Evolutionary conservation across 1,139 yeast genomes (phyloP).

Genomic region (Yamadazyma mexicana): DNA sequence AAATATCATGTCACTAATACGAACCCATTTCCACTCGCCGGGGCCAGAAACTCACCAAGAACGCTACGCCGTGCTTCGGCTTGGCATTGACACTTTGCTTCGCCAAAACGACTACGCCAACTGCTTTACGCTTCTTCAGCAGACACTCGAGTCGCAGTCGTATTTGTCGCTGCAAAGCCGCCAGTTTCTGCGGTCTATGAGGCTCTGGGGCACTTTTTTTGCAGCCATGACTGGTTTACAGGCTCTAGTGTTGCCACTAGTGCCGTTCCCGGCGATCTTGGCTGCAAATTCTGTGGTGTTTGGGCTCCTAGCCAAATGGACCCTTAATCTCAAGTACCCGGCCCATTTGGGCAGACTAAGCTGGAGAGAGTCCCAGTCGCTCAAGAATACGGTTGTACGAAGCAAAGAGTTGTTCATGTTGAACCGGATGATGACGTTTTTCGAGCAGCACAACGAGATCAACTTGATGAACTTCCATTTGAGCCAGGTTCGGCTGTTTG

Average conservation of each 20-base stretch:
- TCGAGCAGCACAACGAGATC: slow-evolving; percentile 42
- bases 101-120: slow-evolving; percentile 34
- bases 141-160: slow-evolving; percentile 14
- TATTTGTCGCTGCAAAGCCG: background rate
- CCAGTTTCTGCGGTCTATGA: too few relatives aligned
- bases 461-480: slow-evolving; percentile 40
- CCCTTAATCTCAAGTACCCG: slow-evolving; percentile 16
- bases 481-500: slow-evolving; percentile 27
- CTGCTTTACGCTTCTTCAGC: slow-evolving; percentile 32
- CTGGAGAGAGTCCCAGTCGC: slow-evolving; percentile 34
- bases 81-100: slow-evolving; percentile 25
- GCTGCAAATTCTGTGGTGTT: slow-evolving; percentile 2
- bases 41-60: slow-evolving; percentile 2
- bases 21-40: slow-evolving; percentile 11
- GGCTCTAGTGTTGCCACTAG: slow-evolving; percentile 2
- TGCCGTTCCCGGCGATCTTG: slow-evolving; percentile 4
- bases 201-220: slow-evolving; percentile 1
- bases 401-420: slow-evolving; percentile 29
- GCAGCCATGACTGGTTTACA: slow-evolving; percentile 3
- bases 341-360: slow-evolving; percentile 27
- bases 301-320: slow-evolving; percentile 2
- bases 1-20: slow-evolving; percentile 17
- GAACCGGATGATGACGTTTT: slow-evolving; percentile 35
- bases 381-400: slow-evolving; percentile 23
- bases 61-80: slow-evolving; percentile 13